These are phyloP conservation scores for Cutaneotrichosporon daszewskae DNA, from an alignment of 1,284 basidiomycete species.

Conservation along the genomic window DNA sequence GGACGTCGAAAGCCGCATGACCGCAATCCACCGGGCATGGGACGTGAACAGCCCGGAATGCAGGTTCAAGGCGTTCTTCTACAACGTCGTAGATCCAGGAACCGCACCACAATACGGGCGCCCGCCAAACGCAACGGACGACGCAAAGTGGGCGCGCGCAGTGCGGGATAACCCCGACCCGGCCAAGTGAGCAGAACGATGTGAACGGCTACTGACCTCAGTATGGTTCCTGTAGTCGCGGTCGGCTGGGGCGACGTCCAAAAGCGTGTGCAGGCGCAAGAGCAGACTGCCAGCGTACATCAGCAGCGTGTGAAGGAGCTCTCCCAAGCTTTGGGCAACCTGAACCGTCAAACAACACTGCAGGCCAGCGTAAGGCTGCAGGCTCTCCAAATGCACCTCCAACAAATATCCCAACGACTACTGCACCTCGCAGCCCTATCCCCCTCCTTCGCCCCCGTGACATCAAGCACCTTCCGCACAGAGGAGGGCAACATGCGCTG, in stretches of 20 bases:
- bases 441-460: slow-evolving; percentile 70
- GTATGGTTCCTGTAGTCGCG: slow-evolving; percentile 75
- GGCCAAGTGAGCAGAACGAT: slow-evolving; percentile 55
- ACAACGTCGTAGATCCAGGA: slow-evolving; percentile 74
- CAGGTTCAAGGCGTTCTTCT: slow-evolving; percentile 81
- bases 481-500: slow-evolving; percentile 70
- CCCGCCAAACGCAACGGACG: slow-evolving; percentile 66
- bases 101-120: slow-evolving; percentile 66
- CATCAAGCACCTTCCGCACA: slow-evolving; percentile 69
- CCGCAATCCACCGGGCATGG: slow-evolving; percentile 66
- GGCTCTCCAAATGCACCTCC: slow-evolving; percentile 62
- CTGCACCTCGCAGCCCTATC: slow-evolving; percentile 67
- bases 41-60: slow-evolving; percentile 63
- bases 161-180: slow-evolving; percentile 76
- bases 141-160: slow-evolving; percentile 73
- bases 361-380: slow-evolving; percentile 65
- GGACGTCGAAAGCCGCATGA: slow-evolving; percentile 56
- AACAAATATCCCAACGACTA: slow-evolving; percentile 67
- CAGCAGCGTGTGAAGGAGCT: slow-evolving; percentile 68
- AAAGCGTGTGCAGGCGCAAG: slow-evolving; percentile 72
- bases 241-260: slow-evolving; percentile 76
- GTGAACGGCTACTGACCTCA: slow-evolving; percentile 36
- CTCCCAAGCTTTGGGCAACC: slow-evolving; percentile 58
- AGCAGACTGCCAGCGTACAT: slow-evolving; percentile 62
- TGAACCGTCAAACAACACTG: slow-evolving; percentile 63